Evolutionary conservation across 495 filamentous ascomycete species (phyloP).

Genomic region (Penicillium canariense): DNA sequence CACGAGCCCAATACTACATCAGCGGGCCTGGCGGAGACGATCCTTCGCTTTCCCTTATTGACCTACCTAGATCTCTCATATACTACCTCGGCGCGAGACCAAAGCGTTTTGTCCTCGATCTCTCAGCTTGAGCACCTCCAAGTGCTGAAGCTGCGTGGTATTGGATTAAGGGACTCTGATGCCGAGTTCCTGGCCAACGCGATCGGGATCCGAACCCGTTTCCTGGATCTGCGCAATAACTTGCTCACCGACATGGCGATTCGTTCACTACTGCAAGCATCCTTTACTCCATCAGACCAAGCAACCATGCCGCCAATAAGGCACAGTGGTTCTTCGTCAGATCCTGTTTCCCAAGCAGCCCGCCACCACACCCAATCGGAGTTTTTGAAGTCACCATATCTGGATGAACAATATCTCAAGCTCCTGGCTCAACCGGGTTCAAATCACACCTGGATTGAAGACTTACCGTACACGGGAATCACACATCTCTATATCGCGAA

Average conservation of each 20-base stretch:
- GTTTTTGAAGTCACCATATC: slow-evolving; percentile 36
- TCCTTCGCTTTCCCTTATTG: slow-evolving; percentile 52
- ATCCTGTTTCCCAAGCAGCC: slow-evolving; percentile 15
- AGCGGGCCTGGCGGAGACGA: slow-evolving; percentile 48
- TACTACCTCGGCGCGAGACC: slow-evolving; percentile 55
- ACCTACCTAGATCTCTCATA: slow-evolving; percentile 62
- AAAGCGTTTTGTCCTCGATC: slow-evolving; percentile 43
- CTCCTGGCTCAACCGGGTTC: slow-evolving; percentile 49
- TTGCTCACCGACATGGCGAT: slow-evolving; percentile 55
- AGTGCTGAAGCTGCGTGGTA: slow-evolving; percentile 57
- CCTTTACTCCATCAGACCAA: slow-evolving; percentile 36
- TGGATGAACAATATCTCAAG: slow-evolving; percentile 51
- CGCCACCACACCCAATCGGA: slow-evolving; percentile 12
- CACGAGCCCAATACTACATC: slow-evolving; percentile 58
- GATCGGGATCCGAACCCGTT: slow-evolving; percentile 52
- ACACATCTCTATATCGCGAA: slow-evolving; percentile 60
- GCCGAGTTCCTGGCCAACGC: slow-evolving; percentile 52
- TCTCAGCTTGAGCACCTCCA: slow-evolving; percentile 49
- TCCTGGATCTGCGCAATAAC: slow-evolving; percentile 60
- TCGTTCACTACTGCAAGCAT: slow-evolving; percentile 49
- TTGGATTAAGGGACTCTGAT: slow-evolving; percentile 56
- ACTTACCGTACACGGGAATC: slow-evolving; percentile 50
- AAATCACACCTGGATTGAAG: slow-evolving; percentile 52
- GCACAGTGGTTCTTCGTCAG: slow-evolving; percentile 10
- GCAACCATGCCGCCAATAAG: background rate